These are phyloP conservation scores for Psidium friedrichsthalianum DNA, from an alignment of 345 rosid genomes.

Conservation along the genomic window DNA sequence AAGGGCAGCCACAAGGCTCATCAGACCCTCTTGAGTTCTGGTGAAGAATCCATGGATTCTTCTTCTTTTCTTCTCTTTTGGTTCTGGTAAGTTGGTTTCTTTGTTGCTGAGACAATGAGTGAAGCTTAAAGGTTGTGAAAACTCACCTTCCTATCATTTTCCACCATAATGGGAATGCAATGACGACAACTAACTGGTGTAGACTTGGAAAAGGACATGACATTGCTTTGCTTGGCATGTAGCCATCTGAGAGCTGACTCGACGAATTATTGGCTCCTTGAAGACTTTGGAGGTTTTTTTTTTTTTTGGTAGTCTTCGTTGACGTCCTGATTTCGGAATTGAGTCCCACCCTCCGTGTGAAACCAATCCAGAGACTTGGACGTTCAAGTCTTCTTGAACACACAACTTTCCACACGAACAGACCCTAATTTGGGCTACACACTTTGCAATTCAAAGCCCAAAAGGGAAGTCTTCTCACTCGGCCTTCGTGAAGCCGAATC, in stretches of 20 bases:
- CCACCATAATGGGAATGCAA: neutral
- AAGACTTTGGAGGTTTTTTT: neutral
- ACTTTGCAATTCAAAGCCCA: neutral
- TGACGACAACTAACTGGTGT: neutral
- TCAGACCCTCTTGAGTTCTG: neutral
- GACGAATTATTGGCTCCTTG: neutral
- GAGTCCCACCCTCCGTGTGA: neutral
- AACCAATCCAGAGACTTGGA: neutral
- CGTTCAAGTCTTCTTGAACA: neutral
- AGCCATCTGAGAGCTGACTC: neutral
- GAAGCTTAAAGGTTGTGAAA: neutral
- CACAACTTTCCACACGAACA: neutral
- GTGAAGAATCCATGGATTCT: neutral
- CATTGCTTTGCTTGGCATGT: neutral
- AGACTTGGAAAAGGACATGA: neutral
- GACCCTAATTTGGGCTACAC: too few species aligned
- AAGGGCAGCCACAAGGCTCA: neutral
- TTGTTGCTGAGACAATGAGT: neutral
- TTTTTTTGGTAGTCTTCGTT: neutral
- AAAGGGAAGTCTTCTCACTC: neutral
- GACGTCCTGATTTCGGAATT: neutral
- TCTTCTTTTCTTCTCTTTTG: neutral
- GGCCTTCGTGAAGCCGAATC: neutral
- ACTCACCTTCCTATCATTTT: neutral
- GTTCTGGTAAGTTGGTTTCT: neutral